phyloP scores from a whole-genome alignment of 306 rosid species.

The Lathyrus aphaca region DNA sequence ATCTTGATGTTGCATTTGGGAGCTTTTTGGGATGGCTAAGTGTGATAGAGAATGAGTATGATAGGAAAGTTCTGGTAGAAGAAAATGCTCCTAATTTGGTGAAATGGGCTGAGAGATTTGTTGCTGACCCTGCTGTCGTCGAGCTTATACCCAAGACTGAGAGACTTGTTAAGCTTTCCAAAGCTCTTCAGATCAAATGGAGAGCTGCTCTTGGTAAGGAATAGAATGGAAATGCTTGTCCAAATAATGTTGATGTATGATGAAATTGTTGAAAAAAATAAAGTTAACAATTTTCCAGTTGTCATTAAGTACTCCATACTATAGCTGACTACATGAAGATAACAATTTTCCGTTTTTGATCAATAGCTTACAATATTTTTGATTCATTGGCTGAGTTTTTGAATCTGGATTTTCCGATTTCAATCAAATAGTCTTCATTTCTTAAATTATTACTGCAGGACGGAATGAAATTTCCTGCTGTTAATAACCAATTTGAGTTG shows the following conservation, averaged over 20 bases:
- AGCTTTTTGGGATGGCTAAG: conserved; percentile 52
- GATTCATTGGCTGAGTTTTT: too few species aligned
- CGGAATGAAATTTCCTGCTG: too few species aligned
- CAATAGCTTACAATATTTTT: too few species aligned
- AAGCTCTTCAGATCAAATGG: conserved; percentile 42
- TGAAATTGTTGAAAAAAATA: conserved; percentile 18
- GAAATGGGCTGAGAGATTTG: conserved; percentile 60
- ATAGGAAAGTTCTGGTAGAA: conserved; percentile 48
- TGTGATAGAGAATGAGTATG: conserved; percentile 44
- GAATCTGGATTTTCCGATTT: too few species aligned
- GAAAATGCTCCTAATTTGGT: conserved; percentile 50
- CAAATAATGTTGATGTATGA: conserved; percentile 10
- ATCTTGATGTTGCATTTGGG: conserved; percentile 67
- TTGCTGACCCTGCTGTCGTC: conserved; percentile 49
- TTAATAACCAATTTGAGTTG: too few species aligned
- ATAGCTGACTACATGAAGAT: too few species aligned
- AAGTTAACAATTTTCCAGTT: background rate
- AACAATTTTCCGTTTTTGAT: too few species aligned
- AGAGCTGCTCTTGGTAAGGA: conserved; percentile 42
- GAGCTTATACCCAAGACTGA: conserved; percentile 56
- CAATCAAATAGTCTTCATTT: too few species aligned
- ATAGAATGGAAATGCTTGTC: background rate
- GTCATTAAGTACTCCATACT: too few species aligned
- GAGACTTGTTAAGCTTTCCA: conserved; percentile 51
- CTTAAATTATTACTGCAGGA: too few species aligned